phyloP scores from a whole-genome alignment of 1,284 basidiomycete genomes.

The Erythrobasidium hasegawianum region DNA sequence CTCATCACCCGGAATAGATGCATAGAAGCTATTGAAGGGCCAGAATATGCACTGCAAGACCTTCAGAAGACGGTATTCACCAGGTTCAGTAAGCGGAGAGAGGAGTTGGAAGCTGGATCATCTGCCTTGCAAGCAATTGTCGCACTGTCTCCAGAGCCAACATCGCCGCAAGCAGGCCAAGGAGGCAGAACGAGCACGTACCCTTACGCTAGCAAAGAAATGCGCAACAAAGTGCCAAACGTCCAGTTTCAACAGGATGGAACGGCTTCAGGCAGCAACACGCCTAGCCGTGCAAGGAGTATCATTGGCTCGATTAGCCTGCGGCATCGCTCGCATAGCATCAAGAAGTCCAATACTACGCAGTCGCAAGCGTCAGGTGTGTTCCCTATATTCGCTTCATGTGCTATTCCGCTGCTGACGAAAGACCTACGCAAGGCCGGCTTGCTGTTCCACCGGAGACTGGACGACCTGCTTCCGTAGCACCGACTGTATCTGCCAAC shows the following conservation, averaged over 20 bases:
- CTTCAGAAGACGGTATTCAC: slow-evolving; percentile 63
- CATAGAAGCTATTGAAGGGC: slow-evolving; percentile 77
- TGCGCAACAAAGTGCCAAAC: not conserved
- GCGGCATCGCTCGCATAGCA: slow-evolving; percentile 20
- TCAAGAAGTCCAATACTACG: not conserved
- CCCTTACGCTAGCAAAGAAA: slow-evolving; percentile 15
- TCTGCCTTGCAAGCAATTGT: no score
- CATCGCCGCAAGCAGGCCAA: not conserved
- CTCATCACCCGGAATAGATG: slow-evolving; percentile 81
- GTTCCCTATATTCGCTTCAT: not conserved
- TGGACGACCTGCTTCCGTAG: slow-evolving; percentile 7
- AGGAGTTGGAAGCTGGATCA: slow-evolving; percentile 13
- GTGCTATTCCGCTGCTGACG: not conserved
- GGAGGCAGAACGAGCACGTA: not conserved
- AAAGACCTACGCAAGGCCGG: not conserved
- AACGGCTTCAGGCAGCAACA: not conserved
- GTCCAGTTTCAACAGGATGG: not conserved
- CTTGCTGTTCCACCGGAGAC: slow-evolving; percentile 5
- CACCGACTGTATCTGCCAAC: not conserved
- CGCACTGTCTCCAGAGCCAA: no score
- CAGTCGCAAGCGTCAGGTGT: not conserved
- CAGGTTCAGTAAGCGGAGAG: slow-evolving; percentile 25
- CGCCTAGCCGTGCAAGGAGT: slow-evolving; percentile 20
- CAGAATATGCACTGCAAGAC: slow-evolving; percentile 73
- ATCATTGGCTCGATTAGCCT: slow-evolving; percentile 26